Percentiles rank a stretch among this genome's conserved stretches.
Conservation (phyloP, 2,329 filamentous ascomycete genomes). For the Plectosphaerella sp. region DNA sequence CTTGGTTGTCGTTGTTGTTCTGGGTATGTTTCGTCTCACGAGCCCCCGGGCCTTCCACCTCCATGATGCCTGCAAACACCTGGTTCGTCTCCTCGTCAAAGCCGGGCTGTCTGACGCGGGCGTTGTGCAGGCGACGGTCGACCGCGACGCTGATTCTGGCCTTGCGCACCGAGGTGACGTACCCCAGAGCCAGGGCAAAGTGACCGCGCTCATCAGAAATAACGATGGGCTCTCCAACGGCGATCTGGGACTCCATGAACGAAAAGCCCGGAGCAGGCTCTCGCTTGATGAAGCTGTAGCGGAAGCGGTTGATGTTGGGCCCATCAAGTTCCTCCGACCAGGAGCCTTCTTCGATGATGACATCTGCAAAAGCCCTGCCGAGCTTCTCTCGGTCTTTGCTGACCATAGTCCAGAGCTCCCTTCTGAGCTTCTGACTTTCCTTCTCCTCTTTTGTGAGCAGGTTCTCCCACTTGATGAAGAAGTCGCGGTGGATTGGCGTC, state of each 20-base stretch:
- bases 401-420: slow-evolving; percentile 95
- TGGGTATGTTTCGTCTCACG: no score
- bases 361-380: slow-evolving; percentile 83
- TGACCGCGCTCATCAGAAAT: slow-evolving; percentile 93
- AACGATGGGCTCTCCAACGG: slow-evolving; percentile 87
- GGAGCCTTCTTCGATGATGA: slow-evolving; percentile 77
- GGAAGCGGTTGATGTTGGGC: slow-evolving; percentile 85
- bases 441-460: slow-evolving; percentile 92
- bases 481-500: slow-evolving; percentile 68
- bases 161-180: slow-evolving; percentile 72
- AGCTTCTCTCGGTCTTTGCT: slow-evolving; percentile 83
- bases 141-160: slow-evolving; percentile 81
- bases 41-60: slow-evolving; percentile 51
- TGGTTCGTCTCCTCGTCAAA: slow-evolving; percentile 79
- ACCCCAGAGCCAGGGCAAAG: slow-evolving; percentile 91
- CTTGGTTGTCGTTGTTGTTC: slow-evolving; percentile 26
- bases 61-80: slow-evolving; percentile 87
- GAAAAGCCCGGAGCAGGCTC: slow-evolving; percentile 61
- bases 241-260: slow-evolving; percentile 87
- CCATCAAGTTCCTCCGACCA: slow-evolving; percentile 63
- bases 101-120: slow-evolving; percentile 67
- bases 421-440: slow-evolving; percentile 78
- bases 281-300: slow-evolving; percentile 79
- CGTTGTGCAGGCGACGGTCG: slow-evolving; percentile 84
- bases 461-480: slow-evolving; percentile 93